Percentiles rank a stretch among this genome's conserved stretches.
phyloP scores from a whole-genome alignment of 805 yeast genomes.

The Myxozyma geophila region DNA sequence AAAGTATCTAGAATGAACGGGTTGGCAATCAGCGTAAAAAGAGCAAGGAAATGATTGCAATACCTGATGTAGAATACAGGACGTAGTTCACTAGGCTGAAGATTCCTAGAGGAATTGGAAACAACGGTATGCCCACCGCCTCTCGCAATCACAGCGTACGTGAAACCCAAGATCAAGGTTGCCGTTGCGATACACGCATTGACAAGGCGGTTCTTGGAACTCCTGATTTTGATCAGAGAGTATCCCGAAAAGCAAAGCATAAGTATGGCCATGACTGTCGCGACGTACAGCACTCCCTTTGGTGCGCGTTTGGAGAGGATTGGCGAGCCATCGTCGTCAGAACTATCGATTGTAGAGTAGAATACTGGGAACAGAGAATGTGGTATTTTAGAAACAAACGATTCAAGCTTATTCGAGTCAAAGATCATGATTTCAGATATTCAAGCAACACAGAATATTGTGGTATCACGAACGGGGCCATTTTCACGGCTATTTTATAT shows the following conservation, averaged over 20 bases:
- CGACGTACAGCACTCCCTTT: neutral
- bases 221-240: neutral
- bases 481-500: too few relatives aligned
- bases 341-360: neutral
- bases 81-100: neutral
- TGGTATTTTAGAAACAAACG: neutral
- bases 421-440: too few relatives aligned
- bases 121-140: neutral
- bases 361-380: neutral
- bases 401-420: too few relatives aligned
- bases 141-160: slow-evolving; percentile 4
- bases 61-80: slow-evolving; percentile 6
- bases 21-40: neutral
- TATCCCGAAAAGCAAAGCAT: neutral
- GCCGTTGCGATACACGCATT: neutral
- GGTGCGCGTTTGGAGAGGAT: neutral
- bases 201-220: neutral
- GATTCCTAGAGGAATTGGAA: neutral
- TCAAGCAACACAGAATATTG: too few relatives aligned
- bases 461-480: too few relatives aligned
- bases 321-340: neutral
- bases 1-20: neutral
- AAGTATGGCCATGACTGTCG: neutral
- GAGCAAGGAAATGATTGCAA: neutral
- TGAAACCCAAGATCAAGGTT: neutral